These are phyloP conservation scores for Phlebiopsis flavidoalba DNA, from an alignment of 768 basidiomycete species.

Conservation along the genomic window DNA sequence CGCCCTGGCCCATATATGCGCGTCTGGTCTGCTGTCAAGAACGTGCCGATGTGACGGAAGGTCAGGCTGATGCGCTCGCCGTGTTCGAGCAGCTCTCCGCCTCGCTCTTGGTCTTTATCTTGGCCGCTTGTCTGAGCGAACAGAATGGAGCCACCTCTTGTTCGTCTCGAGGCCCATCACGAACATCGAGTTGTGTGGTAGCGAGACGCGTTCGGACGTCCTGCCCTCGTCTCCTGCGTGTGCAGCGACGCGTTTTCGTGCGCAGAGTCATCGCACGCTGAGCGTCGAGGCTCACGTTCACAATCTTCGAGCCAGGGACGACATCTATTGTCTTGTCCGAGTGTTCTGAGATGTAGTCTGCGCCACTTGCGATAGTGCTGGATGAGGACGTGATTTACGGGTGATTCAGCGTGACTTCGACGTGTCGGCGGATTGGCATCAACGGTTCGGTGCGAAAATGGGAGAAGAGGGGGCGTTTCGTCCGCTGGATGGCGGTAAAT, in stretches of 20 bases:
- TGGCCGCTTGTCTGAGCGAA: conserved; percentile 72
- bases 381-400: conserved; percentile 80
- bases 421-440: conserved; percentile 55
- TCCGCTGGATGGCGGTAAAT: conserved; percentile 83
- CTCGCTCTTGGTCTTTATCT: conserved; percentile 41
- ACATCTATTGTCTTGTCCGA: conserved; percentile 86
- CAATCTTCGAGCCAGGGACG: conserved; percentile 65
- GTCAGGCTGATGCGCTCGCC: conserved; percentile 77
- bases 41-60: conserved; percentile 76
- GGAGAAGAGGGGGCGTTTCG: conserved; percentile 60
- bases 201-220: conserved; percentile 53
- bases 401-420: conserved; percentile 57
- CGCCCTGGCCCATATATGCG: conserved; percentile 75
- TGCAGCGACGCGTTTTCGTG: conserved; percentile 33
- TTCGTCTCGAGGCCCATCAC: conserved; percentile 75
- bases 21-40: conserved; percentile 45
- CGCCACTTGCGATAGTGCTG: conserved; percentile 76
- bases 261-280: conserved; percentile 74
- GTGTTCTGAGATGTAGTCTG: conserved; percentile 82
- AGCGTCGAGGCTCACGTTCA: conserved; percentile 79
- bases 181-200: conserved; percentile 82
- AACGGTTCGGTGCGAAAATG: conserved; percentile 68
- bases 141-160: conserved; percentile 68
- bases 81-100: conserved; percentile 49
- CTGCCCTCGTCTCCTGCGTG: conserved; percentile 8